Percentiles rank a stretch among this genome's conserved stretches.
phyloP scores from a whole-genome alignment of 805 yeast genomes.

The Yamadazyma olivae region DNA sequence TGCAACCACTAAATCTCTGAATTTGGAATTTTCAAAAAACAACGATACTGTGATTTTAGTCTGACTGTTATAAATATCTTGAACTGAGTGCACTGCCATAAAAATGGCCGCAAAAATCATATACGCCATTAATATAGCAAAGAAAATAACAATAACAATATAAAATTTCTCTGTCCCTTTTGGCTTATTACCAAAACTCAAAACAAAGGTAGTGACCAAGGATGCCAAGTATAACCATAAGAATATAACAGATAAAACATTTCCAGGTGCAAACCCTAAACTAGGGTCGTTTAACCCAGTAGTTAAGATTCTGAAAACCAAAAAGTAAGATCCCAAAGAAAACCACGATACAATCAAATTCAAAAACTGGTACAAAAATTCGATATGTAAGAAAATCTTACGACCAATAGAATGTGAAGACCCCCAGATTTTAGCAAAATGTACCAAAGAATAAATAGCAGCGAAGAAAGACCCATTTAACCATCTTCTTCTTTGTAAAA shows the following conservation, averaged over 20 bases:
- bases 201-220: constrained; percentile 55
- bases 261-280: constrained; percentile 44
- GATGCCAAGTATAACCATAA: constrained; percentile 56
- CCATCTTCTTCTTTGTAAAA: constrained; percentile 67
- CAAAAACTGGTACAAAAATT: constrained; percentile 53
- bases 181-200: constrained; percentile 65
- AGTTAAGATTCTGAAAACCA: constrained; percentile 61
- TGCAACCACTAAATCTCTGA: constrained; percentile 53
- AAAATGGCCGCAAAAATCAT: constrained; percentile 56
- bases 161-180: constrained; percentile 57
- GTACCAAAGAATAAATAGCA: constrained; percentile 52
- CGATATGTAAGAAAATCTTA: constrained; percentile 50
- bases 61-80: constrained; percentile 23
- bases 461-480: constrained; percentile 70
- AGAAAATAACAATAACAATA: constrained; percentile 49
- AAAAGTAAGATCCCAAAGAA: constrained; percentile 57
- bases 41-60: constrained; percentile 42
- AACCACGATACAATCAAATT: constrained; percentile 61
- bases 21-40: constrained; percentile 44
- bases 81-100: constrained; percentile 53
- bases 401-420: constrained; percentile 52
- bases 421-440: constrained; percentile 53
- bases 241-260: constrained; percentile 48
- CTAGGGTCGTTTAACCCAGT: constrained; percentile 42
- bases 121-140: constrained; percentile 60